Conservation (phyloP, 805 yeast species). For the Torulaspora microellipsoides region DNA sequence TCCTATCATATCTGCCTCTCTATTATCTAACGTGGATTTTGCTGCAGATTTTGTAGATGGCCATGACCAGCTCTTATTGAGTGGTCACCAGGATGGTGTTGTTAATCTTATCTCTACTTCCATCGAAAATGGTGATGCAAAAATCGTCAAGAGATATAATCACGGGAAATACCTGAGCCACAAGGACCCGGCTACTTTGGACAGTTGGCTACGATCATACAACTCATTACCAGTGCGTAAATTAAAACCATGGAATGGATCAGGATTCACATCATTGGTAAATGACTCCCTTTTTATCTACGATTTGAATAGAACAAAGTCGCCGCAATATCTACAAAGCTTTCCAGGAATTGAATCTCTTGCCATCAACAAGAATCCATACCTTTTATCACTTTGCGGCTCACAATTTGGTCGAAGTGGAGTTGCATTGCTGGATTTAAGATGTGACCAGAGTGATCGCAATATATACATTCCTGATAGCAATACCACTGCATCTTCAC, state of each 20-base stretch:
- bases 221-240: slow-evolving; percentile 22
- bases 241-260: slow-evolving; percentile 15
- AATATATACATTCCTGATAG: slow-evolving; percentile 23
- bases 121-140: slow-evolving; percentile 51
- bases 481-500: slow-evolving; percentile 13
- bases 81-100: slow-evolving; percentile 75
- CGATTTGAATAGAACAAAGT: slow-evolving; percentile 53
- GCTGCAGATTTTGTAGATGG: slow-evolving; percentile 11
- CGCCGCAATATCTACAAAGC: slow-evolving; percentile 25
- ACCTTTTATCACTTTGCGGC: slow-evolving; percentile 46
- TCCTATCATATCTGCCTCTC: slow-evolving; percentile 15
- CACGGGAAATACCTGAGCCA: slow-evolving; percentile 59
- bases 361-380: slow-evolving; percentile 34
- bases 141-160: slow-evolving; percentile 71
- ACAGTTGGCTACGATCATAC: slow-evolving; percentile 14
- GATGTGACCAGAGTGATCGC: slow-evolving; percentile 36
- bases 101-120: slow-evolving; percentile 65
- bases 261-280: slow-evolving; percentile 54
- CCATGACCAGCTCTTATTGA: slow-evolving; percentile 36
- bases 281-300: slow-evolving; percentile 70
- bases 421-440: slow-evolving; percentile 65
- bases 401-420: slow-evolving; percentile 69
- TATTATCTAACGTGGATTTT: slow-evolving; percentile 12
- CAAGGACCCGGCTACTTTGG: slow-evolving; percentile 14
- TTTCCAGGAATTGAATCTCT: slow-evolving; percentile 24